Evolutionary conservation across 331 rosid genomes (phyloP), one percentile per base, ranked within the genome.

Genomic region (Saraca asoca): DNA sequence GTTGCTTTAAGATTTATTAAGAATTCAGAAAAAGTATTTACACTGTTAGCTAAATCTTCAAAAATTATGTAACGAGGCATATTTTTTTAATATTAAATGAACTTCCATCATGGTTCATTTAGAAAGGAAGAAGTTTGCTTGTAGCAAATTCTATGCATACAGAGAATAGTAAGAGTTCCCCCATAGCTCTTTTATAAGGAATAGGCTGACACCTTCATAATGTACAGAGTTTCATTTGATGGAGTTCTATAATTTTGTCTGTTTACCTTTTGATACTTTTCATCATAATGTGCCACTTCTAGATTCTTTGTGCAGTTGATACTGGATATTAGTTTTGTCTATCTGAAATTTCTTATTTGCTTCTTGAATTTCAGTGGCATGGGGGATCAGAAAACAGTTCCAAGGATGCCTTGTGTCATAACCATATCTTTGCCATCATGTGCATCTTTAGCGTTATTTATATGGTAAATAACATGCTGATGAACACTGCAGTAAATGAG

Each of bases 401-500:
- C 53, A 81, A 77, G 66, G 89, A 81, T 70, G 80, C 87, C 29
- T 64, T 82, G 85, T 92, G 89, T 79, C 84, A 83, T 75, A 68
- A 74, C 68, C 96, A 92, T 87, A 76, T 92, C 70, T 74, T 79
- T 67, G 89, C 95, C 61, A 85, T 89, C 62, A 46, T 84, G 38
- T 81, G 89, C 64, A 56, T 79, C 78, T 92, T 89, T 71, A 84
- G 95, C 79, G 86, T 93, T 55, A 72, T 89, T 78, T 87, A 60
- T 82, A 58, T 92, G 83, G 88, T 85, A 68, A 92, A 85, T 76
- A 83, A 74, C 78, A 80, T 78, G 56, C 74, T 92, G 77, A 83
- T 89, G 88, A 82, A 65, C 66, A 65, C 86, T 9, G 85, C 95
- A 17, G 89, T 84, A 70, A 79, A 79, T 76, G 89, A 81, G 51